Base-by-base conservation (phyloP, 495 filamentous ascomycete genomes). In the Xylaria longipes region DNA sequence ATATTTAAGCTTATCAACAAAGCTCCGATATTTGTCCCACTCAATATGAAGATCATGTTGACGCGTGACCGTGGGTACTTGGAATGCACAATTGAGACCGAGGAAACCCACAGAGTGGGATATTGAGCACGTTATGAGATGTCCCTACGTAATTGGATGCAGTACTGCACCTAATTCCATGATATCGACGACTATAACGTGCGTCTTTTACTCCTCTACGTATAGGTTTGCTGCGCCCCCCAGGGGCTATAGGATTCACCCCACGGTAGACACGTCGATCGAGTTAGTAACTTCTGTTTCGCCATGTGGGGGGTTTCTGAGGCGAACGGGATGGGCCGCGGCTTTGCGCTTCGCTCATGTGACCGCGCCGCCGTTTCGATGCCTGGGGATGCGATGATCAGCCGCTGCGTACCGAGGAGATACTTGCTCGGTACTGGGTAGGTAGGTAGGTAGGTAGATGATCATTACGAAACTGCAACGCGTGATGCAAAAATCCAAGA, bases 311-410 rank as follows among this genome's bases (percentile, higher is more conserved):
- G 41, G 62, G 5, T 43, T 63, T 63, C 17, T 63, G 12, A n/a
- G 12, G 11, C 17, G 33, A 37, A 46, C 63, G 63, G 63, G 63
- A 66, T 66, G 45, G 25, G 63, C 63, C 63, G 63, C 25, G 31
- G 43, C 20, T 43, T 66, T 37, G 63, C 63, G 14, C 20, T 66
- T 66, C 20, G 45, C 63, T 66, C 63, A 66, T 66, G 63, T 66
- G 63, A 66, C 63, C 29, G 11, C 43, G 15, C 43, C 39, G 41
- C 62, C 62, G 62, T 65, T n/a, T n/a, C n/a, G n/a, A n/a, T n/a
- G n/a, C n/a, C n/a, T n/a, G n/a, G n/a, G n/a, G n/a, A 22, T 50
- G 46, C n/a, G n/a, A 22, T 25, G 20, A 0, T 60, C 57, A 29
- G 56, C 56, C 57, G 31, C 31, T 60, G 57, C 57, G 9, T 60